Evolutionary conservation across 2,329 filamentous ascomycete genomes (phyloP), one percentile per base, ranked within the genome.

Genomic region (Xylaria polymorpha): DNA sequence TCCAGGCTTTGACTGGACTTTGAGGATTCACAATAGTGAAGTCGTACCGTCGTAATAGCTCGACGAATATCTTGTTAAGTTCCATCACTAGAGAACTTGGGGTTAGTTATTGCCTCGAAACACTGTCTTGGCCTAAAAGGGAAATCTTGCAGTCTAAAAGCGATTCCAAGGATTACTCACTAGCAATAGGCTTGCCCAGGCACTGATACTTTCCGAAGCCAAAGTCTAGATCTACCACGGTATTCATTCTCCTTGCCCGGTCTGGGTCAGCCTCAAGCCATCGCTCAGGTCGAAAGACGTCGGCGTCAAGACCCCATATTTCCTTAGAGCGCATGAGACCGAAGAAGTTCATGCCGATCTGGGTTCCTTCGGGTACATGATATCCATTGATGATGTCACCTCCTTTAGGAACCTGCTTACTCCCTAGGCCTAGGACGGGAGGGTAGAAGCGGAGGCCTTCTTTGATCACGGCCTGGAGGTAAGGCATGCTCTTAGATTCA

Each of bases 131-230:
- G 25, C 25, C 25, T 29, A 29, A 29, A 29, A 29, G 25, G 25
- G 25, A 29, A 29, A 29, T 29, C 25, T 29, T 29, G 25, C 25
- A 29, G 25, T 29, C 25, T 29, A 29, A 29, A 29, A 29, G 25
- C 25, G 25, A 4, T 29, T 29, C 25, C 25, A 4, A 29, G 25
- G 25, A 29, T 29, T 29, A 29, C 25, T 29, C 25, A 29, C 25
- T 74, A 7, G 82, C 82, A 53, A 84, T 81, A n/a, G 79, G 75
- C 72, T 80, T 81, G 0, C 83, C 83, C 12, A 84, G 72, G 66
- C 83, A 84, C 61, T 77, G 73, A 61, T 78, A 81, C 44, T 76
- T 77, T 3, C 83, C 82, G 41, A 76, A 77, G 4, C 81, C 80
- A 70, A 84, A 84, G 10, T 80, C 74, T 5, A 81, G 72, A 35